Percentiles rank a stretch among this genome's conserved stretches.
Evolutionary conservation across 2,329 filamentous ascomycete species (phyloP).

Genomic region (Zymoseptoria crescenta): DNA sequence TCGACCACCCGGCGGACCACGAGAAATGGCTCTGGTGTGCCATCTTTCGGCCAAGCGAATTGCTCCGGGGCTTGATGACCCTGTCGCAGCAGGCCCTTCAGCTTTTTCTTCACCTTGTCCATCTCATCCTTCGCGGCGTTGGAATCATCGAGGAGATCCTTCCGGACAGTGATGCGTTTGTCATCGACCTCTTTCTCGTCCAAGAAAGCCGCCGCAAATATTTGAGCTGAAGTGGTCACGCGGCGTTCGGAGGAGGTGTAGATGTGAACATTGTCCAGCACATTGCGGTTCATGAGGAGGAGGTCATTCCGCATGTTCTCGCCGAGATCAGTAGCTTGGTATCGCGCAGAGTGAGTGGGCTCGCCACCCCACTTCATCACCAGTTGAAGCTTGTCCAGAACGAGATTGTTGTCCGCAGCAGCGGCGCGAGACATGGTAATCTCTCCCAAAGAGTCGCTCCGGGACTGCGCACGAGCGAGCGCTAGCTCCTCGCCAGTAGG

Average conservation of each 20-base stretch:
- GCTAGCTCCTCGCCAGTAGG: slow-evolving; percentile 22
- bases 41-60: slow-evolving; percentile 91
- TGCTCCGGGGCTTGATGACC: slow-evolving; percentile 90
- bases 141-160: slow-evolving; percentile 91
- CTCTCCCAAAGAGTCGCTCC: slow-evolving; percentile 79
- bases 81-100: slow-evolving; percentile 84
- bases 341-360: slow-evolving; percentile 91
- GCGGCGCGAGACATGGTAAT: slow-evolving; percentile 91
- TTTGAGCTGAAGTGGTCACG: slow-evolving; percentile 92
- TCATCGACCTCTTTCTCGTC: slow-evolving; percentile 76
- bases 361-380: slow-evolving; percentile 99
- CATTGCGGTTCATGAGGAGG: slow-evolving; percentile 82
- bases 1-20: slow-evolving; percentile 89
- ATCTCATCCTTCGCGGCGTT: slow-evolving; percentile 98
- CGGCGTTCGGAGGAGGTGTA: slow-evolving; percentile 94
- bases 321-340: slow-evolving; percentile 90
- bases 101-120: slow-evolving; percentile 99
- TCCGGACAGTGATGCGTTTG: slow-evolving; percentile 82
- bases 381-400: slow-evolving; percentile 90
- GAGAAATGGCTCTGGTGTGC: slow-evolving; percentile 87
- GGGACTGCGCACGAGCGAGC: slow-evolving; percentile 45
- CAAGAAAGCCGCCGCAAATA: slow-evolving; percentile 85
- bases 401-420: slow-evolving; percentile 83
- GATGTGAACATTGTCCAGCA: slow-evolving; percentile 84
- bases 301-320: slow-evolving; percentile 95